These are phyloP conservation scores for Teunomyces funiuensis DNA, from an alignment of 805 yeast species.

Conservation along the genomic window DNA sequence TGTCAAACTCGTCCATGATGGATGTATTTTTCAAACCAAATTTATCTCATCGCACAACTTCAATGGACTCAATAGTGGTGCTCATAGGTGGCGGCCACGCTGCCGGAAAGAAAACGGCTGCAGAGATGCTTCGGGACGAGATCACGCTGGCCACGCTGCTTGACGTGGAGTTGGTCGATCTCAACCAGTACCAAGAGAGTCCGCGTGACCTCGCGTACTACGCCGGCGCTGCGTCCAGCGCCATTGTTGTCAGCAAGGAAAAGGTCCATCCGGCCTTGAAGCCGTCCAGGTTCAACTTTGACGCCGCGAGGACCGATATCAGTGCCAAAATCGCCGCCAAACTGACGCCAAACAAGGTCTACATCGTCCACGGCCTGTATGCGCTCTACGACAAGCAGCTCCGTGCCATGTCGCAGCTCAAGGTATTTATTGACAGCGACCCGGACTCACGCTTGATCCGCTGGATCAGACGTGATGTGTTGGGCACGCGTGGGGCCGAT, in stretches of 20 bases:
- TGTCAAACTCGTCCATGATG: constrained; percentile 54
- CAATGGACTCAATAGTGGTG: constrained; percentile 30
- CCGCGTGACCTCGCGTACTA: constrained; percentile 9
- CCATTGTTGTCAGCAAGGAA: constrained; percentile 29
- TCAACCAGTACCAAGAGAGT: constrained; percentile 39
- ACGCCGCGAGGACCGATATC: constrained; percentile 20
- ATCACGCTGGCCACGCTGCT: constrained; percentile 1
- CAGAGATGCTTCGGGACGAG: constrained; percentile 34
- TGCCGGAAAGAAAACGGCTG: constrained; percentile 50
- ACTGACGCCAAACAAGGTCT: constrained; percentile 26
- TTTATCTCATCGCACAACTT: constrained; percentile 4
- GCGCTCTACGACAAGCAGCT: constrained; percentile 67
- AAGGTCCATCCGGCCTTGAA: constrained; percentile 21
- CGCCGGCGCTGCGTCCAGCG: constrained; percentile 22
- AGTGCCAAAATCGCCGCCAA: constrained; percentile 10
- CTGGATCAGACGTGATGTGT: constrained; percentile 56
- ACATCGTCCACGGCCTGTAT: constrained; percentile 72
- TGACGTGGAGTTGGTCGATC: constrained; percentile 39
- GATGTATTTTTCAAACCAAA: neutral
- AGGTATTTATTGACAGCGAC: constrained; percentile 79
- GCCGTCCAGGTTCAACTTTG: constrained; percentile 47
- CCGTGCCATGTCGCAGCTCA: constrained; percentile 56
- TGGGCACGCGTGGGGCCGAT: constrained; percentile 11
- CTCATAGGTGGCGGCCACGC: constrained; percentile 65
- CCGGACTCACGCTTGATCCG: constrained; percentile 82